Evolutionary conservation across 2,329 filamentous ascomycete species (phyloP).

Genomic region (Monilinia polystroma): DNA sequence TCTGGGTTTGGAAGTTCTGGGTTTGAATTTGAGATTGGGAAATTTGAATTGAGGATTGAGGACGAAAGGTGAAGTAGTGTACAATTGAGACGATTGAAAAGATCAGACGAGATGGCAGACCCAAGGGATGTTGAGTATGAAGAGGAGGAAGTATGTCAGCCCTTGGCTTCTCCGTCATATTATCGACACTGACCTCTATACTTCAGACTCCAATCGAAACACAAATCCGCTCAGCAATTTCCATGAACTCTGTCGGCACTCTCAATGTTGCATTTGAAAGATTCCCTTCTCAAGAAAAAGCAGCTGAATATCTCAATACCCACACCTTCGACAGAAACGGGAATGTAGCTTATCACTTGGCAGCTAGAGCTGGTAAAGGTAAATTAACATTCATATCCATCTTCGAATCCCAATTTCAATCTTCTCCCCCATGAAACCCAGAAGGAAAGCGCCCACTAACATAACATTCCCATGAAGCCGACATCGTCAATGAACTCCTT

Average conservation of each 20-base stretch:
- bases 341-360: constrained; percentile 86
- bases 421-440: neutral
- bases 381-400: too few relatives aligned
- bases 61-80: neutral
- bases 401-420: constrained; percentile 12
- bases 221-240: too few relatives aligned
- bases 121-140: constrained; percentile 24
- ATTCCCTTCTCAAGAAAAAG: constrained; percentile 50
- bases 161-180: too few relatives aligned
- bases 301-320: constrained; percentile 76
- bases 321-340: constrained; percentile 79
- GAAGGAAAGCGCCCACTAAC: neutral
- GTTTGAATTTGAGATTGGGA: neutral
- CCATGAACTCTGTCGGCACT: neutral
- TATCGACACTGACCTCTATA: too few relatives aligned
- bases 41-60: neutral
- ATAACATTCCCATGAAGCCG: constrained; percentile 51
- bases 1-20: too few relatives aligned
- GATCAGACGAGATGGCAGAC: constrained; percentile 11
- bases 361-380: constrained; percentile 51
- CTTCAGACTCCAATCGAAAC: too few relatives aligned
- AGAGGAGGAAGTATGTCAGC: constrained; percentile 16
- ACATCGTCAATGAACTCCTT: constrained; percentile 77
- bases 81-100: neutral
- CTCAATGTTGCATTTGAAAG: neutral